Evolutionary conservation across 2,329 filamentous ascomycete genomes (phyloP), one percentile per base, ranked within the genome.

Genomic region (Ophiostoma montium): DNA sequence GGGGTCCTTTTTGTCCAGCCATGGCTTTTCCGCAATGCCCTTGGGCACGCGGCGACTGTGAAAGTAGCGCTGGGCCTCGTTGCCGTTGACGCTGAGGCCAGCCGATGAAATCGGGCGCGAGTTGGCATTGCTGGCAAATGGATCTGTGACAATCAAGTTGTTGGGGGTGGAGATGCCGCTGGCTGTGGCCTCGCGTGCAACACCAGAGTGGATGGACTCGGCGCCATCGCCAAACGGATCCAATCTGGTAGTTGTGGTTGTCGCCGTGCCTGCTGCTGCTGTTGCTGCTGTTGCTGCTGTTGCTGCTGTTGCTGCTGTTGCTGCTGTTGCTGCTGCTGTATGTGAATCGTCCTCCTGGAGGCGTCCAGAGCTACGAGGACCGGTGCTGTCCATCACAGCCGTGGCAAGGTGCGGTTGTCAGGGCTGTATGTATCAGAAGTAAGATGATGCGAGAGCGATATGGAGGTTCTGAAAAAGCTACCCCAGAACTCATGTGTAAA

Each of bases 21-120:
- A 92, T 12, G 86, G 83, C 66, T 85, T 82, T 61, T 87, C 81
- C 3, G 86, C 64, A 45, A 85, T 76, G 38, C 77, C 84, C 61
- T 86, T 86, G 61, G 72, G 75, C 32, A 90, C 75, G 53, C 84
- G 70, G 51, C 84, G 72, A 16, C 84, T 88, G 63, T 81, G 81
- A 61, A 89, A 90, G 65, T 82, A 87, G 48, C 72, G 68, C 56
- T 70, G 67, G 16, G 62, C 56, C 23, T 63, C 63, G 43, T 67
- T 63, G 1, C 19, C 42, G 19, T 44, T 33, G 16, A 44, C 48
- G 68, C 69, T 6, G 71, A 75, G 1, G 62, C 57, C 2, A 70
- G 70, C 4, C 70, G 66, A 10, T 1, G 49, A 51, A 10, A 30
- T 23, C 7, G 45, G 45, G 6, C 46, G 45, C 35, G 72, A 75